These are phyloP conservation scores for Globisporangium echinulatum DNA, from an alignment of 352 stramenopile genomes.

Conservation along the genomic window DNA sequence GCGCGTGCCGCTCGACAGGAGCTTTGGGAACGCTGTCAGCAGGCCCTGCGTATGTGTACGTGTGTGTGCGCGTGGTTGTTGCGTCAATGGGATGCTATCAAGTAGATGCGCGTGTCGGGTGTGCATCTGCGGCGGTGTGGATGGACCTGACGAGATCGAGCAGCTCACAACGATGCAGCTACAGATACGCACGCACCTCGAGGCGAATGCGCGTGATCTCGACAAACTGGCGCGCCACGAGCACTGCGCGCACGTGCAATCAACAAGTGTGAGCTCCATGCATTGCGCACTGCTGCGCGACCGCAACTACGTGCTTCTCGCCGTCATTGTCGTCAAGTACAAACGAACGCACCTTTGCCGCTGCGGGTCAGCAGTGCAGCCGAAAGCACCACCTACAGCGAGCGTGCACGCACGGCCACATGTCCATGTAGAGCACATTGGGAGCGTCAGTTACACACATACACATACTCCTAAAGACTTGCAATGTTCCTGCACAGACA, in stretches of 20 bases:
- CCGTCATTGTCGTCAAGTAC: too few species aligned
- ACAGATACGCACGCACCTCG: constrained; percentile 60
- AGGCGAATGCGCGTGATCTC: constrained; percentile 98
- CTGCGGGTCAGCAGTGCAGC: constrained; percentile 92
- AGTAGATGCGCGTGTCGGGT: background rate
- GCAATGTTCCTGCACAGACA: background rate
- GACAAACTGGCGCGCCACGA: constrained; percentile 98
- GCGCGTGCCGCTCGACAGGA: constrained; percentile 89
- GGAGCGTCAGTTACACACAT: background rate
- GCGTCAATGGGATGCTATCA: background rate
- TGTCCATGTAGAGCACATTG: background rate
- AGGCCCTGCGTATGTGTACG: constrained; percentile 59
- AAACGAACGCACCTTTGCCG: constrained; percentile 84
- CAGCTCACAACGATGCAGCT: background rate
- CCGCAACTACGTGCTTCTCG: too few species aligned
- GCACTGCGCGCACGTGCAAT: constrained; percentile 33
- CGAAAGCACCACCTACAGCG: constrained; percentile 91
- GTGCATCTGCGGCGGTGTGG: too few species aligned
- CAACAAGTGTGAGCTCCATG: too few species aligned
- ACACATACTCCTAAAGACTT: background rate
- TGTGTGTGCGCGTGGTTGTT: background rate
- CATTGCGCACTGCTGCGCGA: too few species aligned
- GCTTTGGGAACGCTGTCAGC: constrained; percentile 98
- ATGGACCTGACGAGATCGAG: background rate
- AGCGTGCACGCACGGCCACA: constrained; percentile 4